A percentile compares a stretch with the other conserved stretches of the same genome.
Evolutionary conservation across 169 alveolate genomes (phyloP).

Genomic region (Blepharisma undulans): DNA sequence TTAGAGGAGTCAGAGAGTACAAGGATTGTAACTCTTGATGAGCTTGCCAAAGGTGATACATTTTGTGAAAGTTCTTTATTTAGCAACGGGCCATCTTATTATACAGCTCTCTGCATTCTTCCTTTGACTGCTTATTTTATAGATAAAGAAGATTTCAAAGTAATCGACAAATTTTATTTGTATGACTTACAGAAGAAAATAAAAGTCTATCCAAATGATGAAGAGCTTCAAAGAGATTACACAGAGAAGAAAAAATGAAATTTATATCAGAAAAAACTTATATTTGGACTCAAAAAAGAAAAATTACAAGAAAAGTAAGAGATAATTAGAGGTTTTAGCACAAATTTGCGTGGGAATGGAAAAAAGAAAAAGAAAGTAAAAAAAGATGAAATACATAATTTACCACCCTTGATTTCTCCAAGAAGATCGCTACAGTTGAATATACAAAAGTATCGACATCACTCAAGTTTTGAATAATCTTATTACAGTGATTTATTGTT

Average conservation of each 20-base stretch:
- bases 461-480: background rate
- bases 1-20: background rate
- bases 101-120: background rate
- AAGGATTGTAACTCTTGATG: constrained; percentile 3
- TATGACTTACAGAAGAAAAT: background rate
- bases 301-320: background rate
- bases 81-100: background rate
- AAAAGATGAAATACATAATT: background rate
- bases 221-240: background rate
- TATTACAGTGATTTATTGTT: background rate
- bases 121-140: background rate
- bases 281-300: background rate
- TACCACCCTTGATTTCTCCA: background rate
- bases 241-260: background rate
- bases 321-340: background rate
- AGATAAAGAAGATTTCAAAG: constrained; percentile 8
- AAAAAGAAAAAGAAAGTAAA: background rate
- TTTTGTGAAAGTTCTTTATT: constrained; percentile 1
- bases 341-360: background rate
- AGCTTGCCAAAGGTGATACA: constrained; percentile 2
- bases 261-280: background rate
- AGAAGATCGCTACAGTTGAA: background rate
- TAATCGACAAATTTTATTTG: background rate
- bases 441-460: background rate
- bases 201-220: constrained; percentile 15